A percentile compares a stretch with the other conserved stretches of the same genome.
Conservation (phyloP, 768 basidiomycete genomes). For the Phylloporus arenicola region DNA sequence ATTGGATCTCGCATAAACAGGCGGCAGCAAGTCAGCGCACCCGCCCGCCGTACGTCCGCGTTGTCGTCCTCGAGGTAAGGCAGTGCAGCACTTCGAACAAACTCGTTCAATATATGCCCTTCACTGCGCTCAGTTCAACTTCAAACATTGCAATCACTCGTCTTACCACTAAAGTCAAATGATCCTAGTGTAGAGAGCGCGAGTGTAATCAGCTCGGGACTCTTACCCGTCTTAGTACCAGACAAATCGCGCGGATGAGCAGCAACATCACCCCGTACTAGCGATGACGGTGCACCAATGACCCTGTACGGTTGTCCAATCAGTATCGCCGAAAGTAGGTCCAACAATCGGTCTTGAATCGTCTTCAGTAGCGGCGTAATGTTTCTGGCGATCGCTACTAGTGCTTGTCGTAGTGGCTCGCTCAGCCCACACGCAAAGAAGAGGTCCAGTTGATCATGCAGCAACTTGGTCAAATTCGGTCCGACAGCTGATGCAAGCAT, state of each 20-base stretch:
- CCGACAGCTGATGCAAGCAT: constrained; percentile 96
- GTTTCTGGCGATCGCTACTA: constrained; percentile 76
- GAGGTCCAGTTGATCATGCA: constrained; percentile 94
- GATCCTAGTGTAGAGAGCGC: constrained; percentile 83
- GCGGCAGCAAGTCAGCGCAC: constrained; percentile 86
- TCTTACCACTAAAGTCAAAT: constrained; percentile 89
- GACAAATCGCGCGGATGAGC: constrained; percentile 48
- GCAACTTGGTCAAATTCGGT: constrained; percentile 88
- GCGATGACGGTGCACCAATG: constrained; percentile 72
- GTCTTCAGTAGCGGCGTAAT: constrained; percentile 89
- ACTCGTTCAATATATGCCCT: constrained; percentile 95
- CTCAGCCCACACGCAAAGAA: constrained; percentile 95
- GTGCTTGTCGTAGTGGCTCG: constrained; percentile 79
- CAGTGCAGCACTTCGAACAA: constrained; percentile 84
- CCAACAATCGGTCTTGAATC: constrained; percentile 92
- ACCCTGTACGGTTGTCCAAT: constrained; percentile 83
- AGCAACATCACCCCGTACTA: constrained; percentile 49
- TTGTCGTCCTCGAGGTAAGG: constrained; percentile 94
- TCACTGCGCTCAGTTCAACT: constrained; percentile 7
- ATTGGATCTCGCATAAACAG: constrained; percentile 94
- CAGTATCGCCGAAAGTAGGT: constrained; percentile 74
- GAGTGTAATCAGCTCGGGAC: constrained; percentile 65
- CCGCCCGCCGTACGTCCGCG: constrained; percentile 79
- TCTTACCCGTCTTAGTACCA: constrained; percentile 53
- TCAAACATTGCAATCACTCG: background rate